Conservation (phyloP, 2,329 filamentous ascomycete species). For the Monilinia fructicola region DNA sequence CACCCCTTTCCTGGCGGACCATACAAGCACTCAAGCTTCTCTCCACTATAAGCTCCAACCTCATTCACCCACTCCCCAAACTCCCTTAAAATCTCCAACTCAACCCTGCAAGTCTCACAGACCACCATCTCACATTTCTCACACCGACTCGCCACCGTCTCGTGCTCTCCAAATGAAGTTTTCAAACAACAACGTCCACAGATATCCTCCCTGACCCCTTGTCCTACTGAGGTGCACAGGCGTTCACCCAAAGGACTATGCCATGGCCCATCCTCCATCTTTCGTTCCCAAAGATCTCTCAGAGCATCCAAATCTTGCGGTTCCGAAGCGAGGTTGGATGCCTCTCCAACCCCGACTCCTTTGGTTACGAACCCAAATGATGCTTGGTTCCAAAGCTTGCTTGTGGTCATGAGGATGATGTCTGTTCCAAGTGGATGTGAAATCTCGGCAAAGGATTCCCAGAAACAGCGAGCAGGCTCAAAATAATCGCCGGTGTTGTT, state of each 20-base stretch:
- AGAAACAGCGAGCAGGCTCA: neutral
- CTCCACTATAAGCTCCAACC: neutral
- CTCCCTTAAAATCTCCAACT: neutral
- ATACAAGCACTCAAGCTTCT: neutral
- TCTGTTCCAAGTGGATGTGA: neutral
- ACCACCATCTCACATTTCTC: conserved; percentile 15
- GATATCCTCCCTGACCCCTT: neutral
- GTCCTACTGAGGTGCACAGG: neutral
- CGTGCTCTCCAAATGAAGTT: neutral
- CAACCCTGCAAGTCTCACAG: conserved; percentile 4
- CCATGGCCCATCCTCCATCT: conserved; percentile 1
- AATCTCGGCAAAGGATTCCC: neutral
- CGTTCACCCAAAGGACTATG: neutral
- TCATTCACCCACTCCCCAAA: conserved; percentile 2
- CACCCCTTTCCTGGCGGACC: neutral
- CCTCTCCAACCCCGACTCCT: neutral
- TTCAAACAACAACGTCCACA: conserved; percentile 1
- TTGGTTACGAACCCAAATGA: neutral
- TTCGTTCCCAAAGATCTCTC: neutral
- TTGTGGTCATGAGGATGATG: neutral
- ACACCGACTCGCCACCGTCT: neutral
- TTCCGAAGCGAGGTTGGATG: too few species aligned
- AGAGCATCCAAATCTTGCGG: neutral
- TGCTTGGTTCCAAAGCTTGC: conserved; percentile 2
- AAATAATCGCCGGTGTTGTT: neutral